A percentile compares a stretch with the other conserved stretches of the same genome.
These are phyloP conservation scores for Quercus parvula DNA, from an alignment of 306 rosid genomes.

Conservation along the genomic window DNA sequence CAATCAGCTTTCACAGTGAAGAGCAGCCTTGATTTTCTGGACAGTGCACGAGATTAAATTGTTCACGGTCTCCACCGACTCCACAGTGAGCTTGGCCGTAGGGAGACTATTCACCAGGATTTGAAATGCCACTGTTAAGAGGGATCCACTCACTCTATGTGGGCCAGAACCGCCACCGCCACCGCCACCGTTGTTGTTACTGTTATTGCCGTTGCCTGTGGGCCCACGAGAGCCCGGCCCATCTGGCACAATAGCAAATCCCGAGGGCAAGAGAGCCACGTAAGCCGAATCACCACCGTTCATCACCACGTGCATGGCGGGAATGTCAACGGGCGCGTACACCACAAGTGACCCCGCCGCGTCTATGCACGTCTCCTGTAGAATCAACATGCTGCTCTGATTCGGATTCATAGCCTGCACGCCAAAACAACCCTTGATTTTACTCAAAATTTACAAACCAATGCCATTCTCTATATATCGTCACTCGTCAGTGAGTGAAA, in stretches of 20 bases:
- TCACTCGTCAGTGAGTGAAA: neutral
- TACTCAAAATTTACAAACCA: neutral
- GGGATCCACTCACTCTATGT: slow-evolving; percentile 65
- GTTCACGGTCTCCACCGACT: slow-evolving; percentile 95
- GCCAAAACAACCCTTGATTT: neutral
- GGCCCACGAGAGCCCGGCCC: slow-evolving; percentile 61
- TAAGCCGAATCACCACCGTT: slow-evolving; percentile 96
- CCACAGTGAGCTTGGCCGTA: slow-evolving; percentile 87
- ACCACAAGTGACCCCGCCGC: slow-evolving; percentile 87
- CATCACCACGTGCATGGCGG: slow-evolving; percentile 98
- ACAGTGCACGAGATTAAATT: slow-evolving; percentile 89
- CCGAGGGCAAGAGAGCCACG: slow-evolving; percentile 82
- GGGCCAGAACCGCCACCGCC: slow-evolving; percentile 17
- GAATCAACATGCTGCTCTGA: slow-evolving; percentile 92
- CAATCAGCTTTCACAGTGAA: slow-evolving; percentile 62
- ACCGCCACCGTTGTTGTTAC: neutral
- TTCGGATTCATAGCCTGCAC: slow-evolving; percentile 73
- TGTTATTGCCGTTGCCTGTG: neutral
- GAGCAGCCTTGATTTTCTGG: slow-evolving; percentile 88
- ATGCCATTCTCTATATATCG: slow-evolving; percentile 22
- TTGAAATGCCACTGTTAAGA: slow-evolving; percentile 90
- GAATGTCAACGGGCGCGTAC: slow-evolving; percentile 96
- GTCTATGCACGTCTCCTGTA: slow-evolving; percentile 92
- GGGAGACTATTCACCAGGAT: slow-evolving; percentile 91
- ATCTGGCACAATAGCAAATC: slow-evolving; percentile 84